Conservation (phyloP, 176 grass and related monocot genomes). For the Otatea glauca region DNA sequence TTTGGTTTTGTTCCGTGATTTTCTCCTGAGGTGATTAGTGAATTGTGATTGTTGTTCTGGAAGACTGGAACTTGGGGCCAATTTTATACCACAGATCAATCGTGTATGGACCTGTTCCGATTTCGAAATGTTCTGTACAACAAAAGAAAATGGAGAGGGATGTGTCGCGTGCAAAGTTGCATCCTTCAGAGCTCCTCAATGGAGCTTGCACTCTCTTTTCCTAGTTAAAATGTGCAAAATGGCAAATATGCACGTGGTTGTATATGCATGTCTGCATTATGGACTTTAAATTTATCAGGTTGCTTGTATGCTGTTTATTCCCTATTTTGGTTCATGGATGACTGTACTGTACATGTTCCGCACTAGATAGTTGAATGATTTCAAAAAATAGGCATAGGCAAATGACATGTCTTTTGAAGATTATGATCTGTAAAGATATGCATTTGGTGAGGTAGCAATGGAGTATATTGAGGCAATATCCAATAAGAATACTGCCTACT, state of each 20-base stretch:
- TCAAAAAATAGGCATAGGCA: background rate
- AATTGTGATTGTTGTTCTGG: background rate
- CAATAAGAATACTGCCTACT: background rate
- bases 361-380: background rate
- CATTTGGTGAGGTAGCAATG: constrained; percentile 22
- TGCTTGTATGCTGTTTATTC: constrained; percentile 20
- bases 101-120: background rate
- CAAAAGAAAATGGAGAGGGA: background rate
- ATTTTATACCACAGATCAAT: background rate
- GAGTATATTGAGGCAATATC: background rate
- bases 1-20: background rate
- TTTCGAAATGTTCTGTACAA: background rate
- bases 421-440: background rate
- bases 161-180: background rate
- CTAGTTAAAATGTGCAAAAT: background rate
- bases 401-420: constrained; percentile 4
- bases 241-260: background rate
- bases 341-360: background rate
- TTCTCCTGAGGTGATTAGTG: background rate
- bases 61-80: background rate
- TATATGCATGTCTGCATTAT: constrained; percentile 6
- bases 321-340: background rate
- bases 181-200: background rate
- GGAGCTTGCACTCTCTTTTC: background rate
- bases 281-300: background rate